Base-by-base conservation (phyloP, 1,139 yeast species). In the Hyphopichia pseudoburtonii region DNA sequence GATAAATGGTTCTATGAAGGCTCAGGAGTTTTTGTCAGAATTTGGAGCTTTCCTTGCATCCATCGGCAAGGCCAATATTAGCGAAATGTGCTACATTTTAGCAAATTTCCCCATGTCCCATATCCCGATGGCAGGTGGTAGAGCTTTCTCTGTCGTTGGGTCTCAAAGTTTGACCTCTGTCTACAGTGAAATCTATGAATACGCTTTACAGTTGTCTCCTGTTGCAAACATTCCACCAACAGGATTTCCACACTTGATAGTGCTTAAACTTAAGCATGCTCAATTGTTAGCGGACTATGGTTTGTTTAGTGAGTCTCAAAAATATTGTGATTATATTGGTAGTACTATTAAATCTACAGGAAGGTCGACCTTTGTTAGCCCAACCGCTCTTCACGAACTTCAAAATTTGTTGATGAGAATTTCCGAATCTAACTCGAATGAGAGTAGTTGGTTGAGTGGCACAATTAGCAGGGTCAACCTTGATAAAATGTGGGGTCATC, bases 401-500 rank as follows among this genome's bases (percentile, higher is more conserved):
- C 72, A 67, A 41, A 51, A 51, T 5, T 56, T 78, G 41, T 47
- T 66, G 34, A 66, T 70, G 30, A 60, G 85, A 50, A 45, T 78
- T 16, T 60, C 77, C 4, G 77, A 74, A 34, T 52, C 70, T 2
- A 67, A 63, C 14, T 50, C 66, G 10, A 59, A 52, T 26, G 77
- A 71, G 17, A 62, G 70, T 35, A 69, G 82, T 2, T 81, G 88
- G 87, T 73, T 81, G 46, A 73, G 81, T 18, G 63, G 77, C 28
- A 80, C 76, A 66, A 72, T 85, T 48, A 68, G 85, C 27, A 82
- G 81, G 53, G 95, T 94, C 11, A 86, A 84, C 49, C 67, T 89
- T 41, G 95, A 89, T 51, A 84, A 80, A 52, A 82, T 89, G 42
- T 86, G 95, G 94, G 92, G 90, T 7, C 89, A 85, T 36, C 68